phyloP scores from a whole-genome alignment of 1,284 basidiomycete species.

The Cerioporus squamosus region DNA sequence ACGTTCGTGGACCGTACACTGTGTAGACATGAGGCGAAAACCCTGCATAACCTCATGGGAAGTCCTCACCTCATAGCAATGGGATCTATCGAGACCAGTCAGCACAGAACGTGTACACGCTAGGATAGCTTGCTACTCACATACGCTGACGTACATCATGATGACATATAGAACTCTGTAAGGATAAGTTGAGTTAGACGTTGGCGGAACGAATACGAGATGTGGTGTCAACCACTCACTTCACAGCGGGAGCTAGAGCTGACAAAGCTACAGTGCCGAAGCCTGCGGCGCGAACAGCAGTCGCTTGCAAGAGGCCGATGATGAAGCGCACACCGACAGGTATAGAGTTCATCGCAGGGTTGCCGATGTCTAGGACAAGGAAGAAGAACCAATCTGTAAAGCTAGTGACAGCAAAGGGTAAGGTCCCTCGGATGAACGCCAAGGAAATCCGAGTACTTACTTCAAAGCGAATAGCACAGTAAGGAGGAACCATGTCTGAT shows the following conservation, averaged over 20 bases:
- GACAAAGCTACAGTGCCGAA: constrained; percentile 79
- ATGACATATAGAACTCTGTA: constrained; percentile 59
- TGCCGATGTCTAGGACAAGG: constrained; percentile 89
- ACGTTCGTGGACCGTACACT: constrained; percentile 96
- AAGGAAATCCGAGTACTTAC: constrained; percentile 43
- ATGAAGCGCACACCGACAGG: constrained; percentile 71
- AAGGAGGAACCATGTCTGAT: constrained; percentile 93
- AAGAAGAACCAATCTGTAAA: constrained; percentile 83
- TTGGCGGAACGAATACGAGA: constrained; percentile 2
- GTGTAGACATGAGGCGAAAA: not conserved
- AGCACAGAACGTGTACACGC: not conserved
- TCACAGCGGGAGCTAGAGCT: constrained; percentile 73
- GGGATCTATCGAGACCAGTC: constrained; percentile 33
- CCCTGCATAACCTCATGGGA: no score
- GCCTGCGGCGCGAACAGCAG: constrained; percentile 87
- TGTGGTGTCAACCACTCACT: constrained; percentile 40
- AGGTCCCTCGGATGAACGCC: no score
- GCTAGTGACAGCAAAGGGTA: constrained; percentile 5
- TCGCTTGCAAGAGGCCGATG: constrained; percentile 75
- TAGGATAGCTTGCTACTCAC: constrained; percentile 26
- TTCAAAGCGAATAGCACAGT: constrained; percentile 71
- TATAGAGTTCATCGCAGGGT: constrained; percentile 70
- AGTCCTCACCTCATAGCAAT: constrained; percentile 37
- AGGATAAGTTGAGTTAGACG: constrained; percentile 15
- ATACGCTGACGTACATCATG: constrained; percentile 57